These are phyloP conservation scores for Zostera marina DNA, from an alignment of 116 monocot genomes.

Conservation along the genomic window DNA sequence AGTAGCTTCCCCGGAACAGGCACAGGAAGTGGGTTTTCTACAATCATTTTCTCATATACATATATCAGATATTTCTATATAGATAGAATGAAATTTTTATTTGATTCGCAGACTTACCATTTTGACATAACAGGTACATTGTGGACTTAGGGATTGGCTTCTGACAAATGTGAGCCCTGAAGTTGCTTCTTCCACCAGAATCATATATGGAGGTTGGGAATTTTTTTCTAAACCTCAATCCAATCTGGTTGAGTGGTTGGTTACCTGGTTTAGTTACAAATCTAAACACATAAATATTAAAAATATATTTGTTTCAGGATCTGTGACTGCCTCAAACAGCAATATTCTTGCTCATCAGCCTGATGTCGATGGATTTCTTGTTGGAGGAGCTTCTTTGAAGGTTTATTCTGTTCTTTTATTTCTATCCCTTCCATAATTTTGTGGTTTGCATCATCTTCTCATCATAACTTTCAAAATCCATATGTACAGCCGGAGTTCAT, in stretches of 20 bases:
- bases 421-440: neutral
- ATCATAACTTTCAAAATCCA: too few species aligned
- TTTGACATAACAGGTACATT: slow-evolving; percentile 30
- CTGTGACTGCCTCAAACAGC: slow-evolving; percentile 71
- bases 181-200: slow-evolving; percentile 41
- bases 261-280: neutral
- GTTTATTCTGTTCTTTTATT: slow-evolving; percentile 9
- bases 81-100: too few species aligned
- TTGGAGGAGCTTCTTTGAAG: slow-evolving; percentile 93
- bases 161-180: slow-evolving; percentile 32
- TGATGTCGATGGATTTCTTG: slow-evolving; percentile 87
- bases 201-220: slow-evolving; percentile 64
- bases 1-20: slow-evolving; percentile 74
- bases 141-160: slow-evolving; percentile 46
- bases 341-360: slow-evolving; percentile 51
- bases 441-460: neutral
- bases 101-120: too few species aligned
- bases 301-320: slow-evolving; percentile 29
- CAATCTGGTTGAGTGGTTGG: neutral
- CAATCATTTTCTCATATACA: too few species aligned
- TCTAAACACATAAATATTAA: neutral
- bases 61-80: too few species aligned
- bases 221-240: too few species aligned
- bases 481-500: slow-evolving; percentile 57
- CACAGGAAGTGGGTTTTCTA: slow-evolving; percentile 50